A percentile compares a stretch with the other conserved stretches of the same genome.
These are phyloP conservation scores for Colletotrichum aenigma DNA, from an alignment of 2,329 filamentous ascomycete species.

Conservation along the genomic window DNA sequence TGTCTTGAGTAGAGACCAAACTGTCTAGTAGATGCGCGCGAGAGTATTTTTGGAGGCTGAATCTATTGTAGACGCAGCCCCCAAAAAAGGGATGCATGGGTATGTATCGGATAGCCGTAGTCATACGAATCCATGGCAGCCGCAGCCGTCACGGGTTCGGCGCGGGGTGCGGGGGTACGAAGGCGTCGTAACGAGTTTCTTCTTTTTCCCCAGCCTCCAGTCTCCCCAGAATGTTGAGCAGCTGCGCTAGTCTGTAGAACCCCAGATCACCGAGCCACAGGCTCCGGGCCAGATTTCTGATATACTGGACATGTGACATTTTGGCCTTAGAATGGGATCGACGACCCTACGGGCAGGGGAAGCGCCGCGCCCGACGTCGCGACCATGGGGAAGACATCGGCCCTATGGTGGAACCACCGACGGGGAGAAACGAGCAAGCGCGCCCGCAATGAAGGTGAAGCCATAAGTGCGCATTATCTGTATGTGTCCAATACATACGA, in stretches of 20 bases:
- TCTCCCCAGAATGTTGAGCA: not conserved
- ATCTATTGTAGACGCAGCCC: not conserved
- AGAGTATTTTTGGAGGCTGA: not conserved
- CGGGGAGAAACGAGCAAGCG: not conserved
- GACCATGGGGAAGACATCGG: conserved; percentile 1
- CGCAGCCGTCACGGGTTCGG: not conserved
- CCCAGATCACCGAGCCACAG: not conserved
- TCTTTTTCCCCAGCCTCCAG: not conserved
- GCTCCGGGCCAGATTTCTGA: not conserved
- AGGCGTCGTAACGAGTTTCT: not conserved
- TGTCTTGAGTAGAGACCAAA: not conserved
- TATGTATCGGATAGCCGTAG: not conserved
- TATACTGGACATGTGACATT: not conserved
- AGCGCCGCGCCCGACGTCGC: not conserved
- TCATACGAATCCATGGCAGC: not conserved
- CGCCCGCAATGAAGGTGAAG: not conserved
- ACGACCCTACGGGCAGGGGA: not conserved
- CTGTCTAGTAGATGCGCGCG: not conserved
- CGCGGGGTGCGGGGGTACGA: not conserved
- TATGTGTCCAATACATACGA: not conserved
- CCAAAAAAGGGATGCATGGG: not conserved
- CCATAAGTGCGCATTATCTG: not conserved
- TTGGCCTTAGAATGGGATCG: not conserved
- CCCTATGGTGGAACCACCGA: not conserved
- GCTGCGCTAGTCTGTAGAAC: not conserved